Evolutionary conservation across 306 rosid genomes (phyloP).

Genomic region (Phaseolus lunatus): DNA sequence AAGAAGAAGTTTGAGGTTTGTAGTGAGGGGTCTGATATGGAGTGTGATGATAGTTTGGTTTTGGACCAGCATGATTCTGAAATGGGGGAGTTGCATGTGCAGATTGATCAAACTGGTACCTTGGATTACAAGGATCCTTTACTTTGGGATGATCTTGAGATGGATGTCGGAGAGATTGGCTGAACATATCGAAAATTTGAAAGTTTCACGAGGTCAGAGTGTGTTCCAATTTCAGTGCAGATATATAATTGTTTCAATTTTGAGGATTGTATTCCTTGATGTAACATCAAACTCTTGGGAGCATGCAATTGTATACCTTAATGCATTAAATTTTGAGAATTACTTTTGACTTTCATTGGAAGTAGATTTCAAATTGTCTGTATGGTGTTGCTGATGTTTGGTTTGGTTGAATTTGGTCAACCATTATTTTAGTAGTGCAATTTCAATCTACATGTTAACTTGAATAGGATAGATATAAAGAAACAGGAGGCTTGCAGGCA

Average conservation of each 20-base stretch:
- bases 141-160: conserved; percentile 50
- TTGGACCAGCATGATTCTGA: conserved; percentile 52
- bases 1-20: conserved; percentile 65
- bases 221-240: background rate
- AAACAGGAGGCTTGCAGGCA: conserved; percentile 60
- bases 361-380: conserved; percentile 11
- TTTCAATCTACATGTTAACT: background rate
- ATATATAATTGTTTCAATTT: background rate
- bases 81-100: conserved; percentile 49
- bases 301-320: conserved; percentile 11
- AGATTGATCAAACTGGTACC: conserved; percentile 51
- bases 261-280: conserved; percentile 29
- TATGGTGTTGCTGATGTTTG: background rate
- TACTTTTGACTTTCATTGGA: conserved; percentile 10
- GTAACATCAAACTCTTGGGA: conserved; percentile 33
- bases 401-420: too few relatives aligned
- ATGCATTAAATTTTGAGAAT: conserved; percentile 26
- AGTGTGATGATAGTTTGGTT: conserved; percentile 46
- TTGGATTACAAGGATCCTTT: conserved; percentile 50
- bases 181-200: conserved; percentile 37
- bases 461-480: conserved; percentile 19
- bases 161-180: conserved; percentile 65
- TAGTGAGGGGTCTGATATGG: conserved; percentile 69
- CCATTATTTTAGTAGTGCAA: too few relatives aligned
- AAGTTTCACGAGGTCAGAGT: background rate